phyloP scores from a whole-genome alignment of 2,329 filamentous ascomycete genomes.

The Magnaporthiopsis incrustans region DNA sequence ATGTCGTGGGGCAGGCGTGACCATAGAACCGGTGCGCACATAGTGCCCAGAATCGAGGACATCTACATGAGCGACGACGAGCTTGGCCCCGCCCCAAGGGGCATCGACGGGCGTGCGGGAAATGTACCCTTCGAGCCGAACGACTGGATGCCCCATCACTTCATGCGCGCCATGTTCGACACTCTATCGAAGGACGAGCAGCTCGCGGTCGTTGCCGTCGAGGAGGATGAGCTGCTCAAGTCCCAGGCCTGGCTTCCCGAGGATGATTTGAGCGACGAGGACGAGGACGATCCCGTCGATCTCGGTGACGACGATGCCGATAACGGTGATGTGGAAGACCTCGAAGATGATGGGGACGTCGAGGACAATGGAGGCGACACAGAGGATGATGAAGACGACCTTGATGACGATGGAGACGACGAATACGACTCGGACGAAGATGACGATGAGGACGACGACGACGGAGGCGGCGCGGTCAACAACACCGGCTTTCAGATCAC shows the following conservation, averaged over 20 bases:
- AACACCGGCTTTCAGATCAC: neutral
- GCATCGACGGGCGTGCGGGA: constrained; percentile 18
- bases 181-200: constrained; percentile 28
- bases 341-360: neutral
- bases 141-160: constrained; percentile 37
- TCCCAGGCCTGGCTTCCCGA: constrained; percentile 12
- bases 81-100: constrained; percentile 20
- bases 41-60: constrained; percentile 41
- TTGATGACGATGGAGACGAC: neutral
- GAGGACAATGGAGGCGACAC: neutral
- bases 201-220: constrained; percentile 26
- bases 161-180: constrained; percentile 35
- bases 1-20: constrained; percentile 56
- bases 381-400: neutral
- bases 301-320: neutral
- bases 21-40: constrained; percentile 39
- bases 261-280: neutral
- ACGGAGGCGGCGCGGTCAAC: neutral
- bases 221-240: constrained; percentile 18
- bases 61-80: constrained; percentile 45
- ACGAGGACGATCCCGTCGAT: neutral
- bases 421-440: neutral
- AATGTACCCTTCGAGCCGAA: constrained; percentile 22
- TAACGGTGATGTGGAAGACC: neutral
- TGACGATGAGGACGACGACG: neutral